phyloP scores from a whole-genome alignment of 768 basidiomycete species.

The Cystofilobasidium capitatum region DNA sequence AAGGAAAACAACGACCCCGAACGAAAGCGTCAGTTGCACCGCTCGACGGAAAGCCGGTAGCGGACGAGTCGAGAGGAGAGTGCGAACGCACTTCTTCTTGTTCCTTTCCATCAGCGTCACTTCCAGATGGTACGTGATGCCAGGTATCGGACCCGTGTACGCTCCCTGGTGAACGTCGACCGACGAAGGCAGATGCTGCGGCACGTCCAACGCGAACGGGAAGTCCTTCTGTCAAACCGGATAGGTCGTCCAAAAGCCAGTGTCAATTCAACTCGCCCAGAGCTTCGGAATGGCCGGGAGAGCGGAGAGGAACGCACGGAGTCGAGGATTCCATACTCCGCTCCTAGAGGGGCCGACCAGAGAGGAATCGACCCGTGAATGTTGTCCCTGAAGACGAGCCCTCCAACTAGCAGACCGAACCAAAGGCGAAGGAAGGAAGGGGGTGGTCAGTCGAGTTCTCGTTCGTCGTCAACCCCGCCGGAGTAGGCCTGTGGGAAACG shows the following conservation, averaged over 20 bases:
- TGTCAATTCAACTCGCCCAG: background rate
- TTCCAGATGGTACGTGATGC: conserved; percentile 13
- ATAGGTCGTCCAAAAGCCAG: background rate
- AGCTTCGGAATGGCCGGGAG: background rate
- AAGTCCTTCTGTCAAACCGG: conserved; percentile 4
- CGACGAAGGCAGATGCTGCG: conserved; percentile 1
- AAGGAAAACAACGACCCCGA: background rate
- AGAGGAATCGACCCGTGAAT: background rate
- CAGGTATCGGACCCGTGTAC: background rate
- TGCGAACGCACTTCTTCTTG: conserved; percentile 19
- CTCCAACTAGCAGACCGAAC: background rate
- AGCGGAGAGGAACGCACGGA: background rate
- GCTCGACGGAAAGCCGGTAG: background rate
- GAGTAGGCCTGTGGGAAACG: too few species aligned
- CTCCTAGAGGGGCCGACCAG: background rate
- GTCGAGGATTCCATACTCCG: conserved; percentile 1
- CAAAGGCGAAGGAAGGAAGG: too few species aligned
- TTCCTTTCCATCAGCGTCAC: conserved; percentile 17
- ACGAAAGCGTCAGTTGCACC: background rate
- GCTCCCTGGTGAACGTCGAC: conserved; percentile 1
- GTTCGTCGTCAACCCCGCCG: too few species aligned
- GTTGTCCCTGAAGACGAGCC: background rate
- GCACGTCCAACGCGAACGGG: conserved; percentile 10
- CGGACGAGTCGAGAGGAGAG: background rate
- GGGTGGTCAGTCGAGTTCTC: too few species aligned